Evolutionary conservation across 768 basidiomycete genomes (phyloP), one percentile per base, ranked within the genome.

Genomic region (Xerocomus potaroensis): DNA sequence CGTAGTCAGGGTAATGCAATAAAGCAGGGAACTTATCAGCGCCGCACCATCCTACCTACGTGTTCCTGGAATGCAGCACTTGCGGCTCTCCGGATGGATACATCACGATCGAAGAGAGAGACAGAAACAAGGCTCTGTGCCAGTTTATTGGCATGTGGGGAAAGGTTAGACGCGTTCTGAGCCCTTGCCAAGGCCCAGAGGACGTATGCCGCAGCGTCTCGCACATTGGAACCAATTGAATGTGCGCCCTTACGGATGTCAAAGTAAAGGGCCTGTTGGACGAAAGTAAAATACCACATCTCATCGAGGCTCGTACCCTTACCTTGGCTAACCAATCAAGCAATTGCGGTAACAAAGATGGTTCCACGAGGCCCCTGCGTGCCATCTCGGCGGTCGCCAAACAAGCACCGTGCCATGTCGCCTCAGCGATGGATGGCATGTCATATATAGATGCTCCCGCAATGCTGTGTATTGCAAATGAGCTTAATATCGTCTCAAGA

Each of bases 11-110:
- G 37, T 16, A 16, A 29, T 50, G 47, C 41, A 36, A 42, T 26
- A 10, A 43, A 38, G 38, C 24, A 41, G 36, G 18, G 43, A 47
- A 19, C 34, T 48, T 38, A 33, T 41, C 26, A 27, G 12, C 6
- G 22, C 66, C 84, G 65, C 60, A 96, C 95, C 71, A 87, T 86
- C 61, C 96, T 74, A 11, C 96, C 96, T 31, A 97, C 96, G 59
- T 87, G 85, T 69, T 99, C 96, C 67, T 99, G 96, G 63, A 91
- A 98, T 11, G 94, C 91, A 15, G 96, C 96, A 65, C 95, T 98
- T 11, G 94, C 94, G 12, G 96, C 95, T 54, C 96, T 73, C 21
- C 96, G 79, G 45, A 99, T 92, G 51, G 91, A 90, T 23, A 97
- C 82, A 66, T 99, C 96, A 26, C 96, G 80, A 70, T 99, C 96